These are phyloP conservation scores for Echinosophora koreensis DNA, from an alignment of 306 rosid genomes.

Conservation along the genomic window DNA sequence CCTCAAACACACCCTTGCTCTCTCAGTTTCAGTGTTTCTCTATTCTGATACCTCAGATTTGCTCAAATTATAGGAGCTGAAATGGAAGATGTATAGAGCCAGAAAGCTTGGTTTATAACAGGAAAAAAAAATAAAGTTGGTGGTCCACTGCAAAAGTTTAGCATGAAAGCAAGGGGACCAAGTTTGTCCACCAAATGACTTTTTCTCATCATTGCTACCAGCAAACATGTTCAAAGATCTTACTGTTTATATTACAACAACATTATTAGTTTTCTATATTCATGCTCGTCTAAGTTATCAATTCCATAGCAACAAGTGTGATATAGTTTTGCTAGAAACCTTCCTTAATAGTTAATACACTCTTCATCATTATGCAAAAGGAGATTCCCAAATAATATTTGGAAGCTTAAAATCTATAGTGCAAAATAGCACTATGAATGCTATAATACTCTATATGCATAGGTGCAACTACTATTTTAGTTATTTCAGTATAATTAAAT, in stretches of 20 bases:
- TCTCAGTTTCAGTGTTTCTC: constrained; percentile 41
- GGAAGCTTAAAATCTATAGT: neutral
- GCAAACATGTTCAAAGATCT: constrained; percentile 57
- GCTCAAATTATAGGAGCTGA: constrained; percentile 33
- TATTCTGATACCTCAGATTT: constrained; percentile 38
- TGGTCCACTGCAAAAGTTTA: constrained; percentile 53
- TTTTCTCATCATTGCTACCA: constrained; percentile 60
- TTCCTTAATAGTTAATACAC: constrained; percentile 21
- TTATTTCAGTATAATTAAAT: neutral
- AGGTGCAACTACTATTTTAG: no score
- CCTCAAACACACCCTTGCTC: constrained; percentile 25
- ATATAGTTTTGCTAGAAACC: constrained; percentile 41
- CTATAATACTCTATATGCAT: neutral
- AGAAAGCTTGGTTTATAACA: constrained; percentile 46
- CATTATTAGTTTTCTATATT: constrained; percentile 46
- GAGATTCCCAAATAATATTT: neutral
- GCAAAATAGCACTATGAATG: no score
- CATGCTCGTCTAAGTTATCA: constrained; percentile 40
- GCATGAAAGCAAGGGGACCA: constrained; percentile 61
- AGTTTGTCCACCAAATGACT: constrained; percentile 56
- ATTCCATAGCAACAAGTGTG: constrained; percentile 39
- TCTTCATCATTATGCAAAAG: constrained; percentile 32
- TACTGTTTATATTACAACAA: constrained; percentile 45
- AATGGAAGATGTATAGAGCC: constrained; percentile 46
- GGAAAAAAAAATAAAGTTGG: constrained; percentile 39